Evolutionary conservation across 176 grass and related monocot genomes (phyloP).

Genomic region (Pontederia crassipes): DNA sequence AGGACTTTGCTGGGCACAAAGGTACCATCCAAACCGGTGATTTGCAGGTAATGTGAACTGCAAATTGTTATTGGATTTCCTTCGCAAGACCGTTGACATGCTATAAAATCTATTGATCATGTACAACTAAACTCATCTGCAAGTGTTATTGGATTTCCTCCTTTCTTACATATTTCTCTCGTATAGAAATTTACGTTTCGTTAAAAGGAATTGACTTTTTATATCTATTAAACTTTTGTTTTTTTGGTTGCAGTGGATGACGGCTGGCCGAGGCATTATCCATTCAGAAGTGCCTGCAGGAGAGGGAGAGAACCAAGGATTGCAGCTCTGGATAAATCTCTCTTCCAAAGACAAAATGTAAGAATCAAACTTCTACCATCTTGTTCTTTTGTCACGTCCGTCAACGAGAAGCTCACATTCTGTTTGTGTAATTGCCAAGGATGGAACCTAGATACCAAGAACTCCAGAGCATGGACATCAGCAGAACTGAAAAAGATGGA

Average conservation of each 20-base stretch:
- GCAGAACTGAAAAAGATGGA: slow-evolving; percentile 39
- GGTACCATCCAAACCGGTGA: slow-evolving; percentile 55
- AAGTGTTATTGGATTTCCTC: no score
- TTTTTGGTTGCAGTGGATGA: slow-evolving; percentile 52
- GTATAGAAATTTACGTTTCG: neutral
- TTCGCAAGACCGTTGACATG: no score
- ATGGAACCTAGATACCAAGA: slow-evolving; percentile 72
- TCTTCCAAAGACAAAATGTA: slow-evolving; percentile 83
- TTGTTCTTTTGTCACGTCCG: neutral
- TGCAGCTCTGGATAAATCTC: slow-evolving; percentile 87
- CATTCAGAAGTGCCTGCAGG: slow-evolving; percentile 69
- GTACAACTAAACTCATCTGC: no score
- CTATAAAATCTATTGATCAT: no score
- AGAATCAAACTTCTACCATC: neutral
- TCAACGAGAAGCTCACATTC: neutral
- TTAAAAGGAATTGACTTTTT: no score
- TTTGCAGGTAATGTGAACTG: slow-evolving; percentile 38
- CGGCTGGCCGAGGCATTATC: slow-evolving; percentile 51
- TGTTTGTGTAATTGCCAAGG: slow-evolving; percentile 20
- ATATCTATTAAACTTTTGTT: neutral
- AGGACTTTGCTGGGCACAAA: slow-evolving; percentile 70
- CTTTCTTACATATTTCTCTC: no score
- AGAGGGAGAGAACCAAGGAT: slow-evolving; percentile 48
- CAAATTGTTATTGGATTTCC: no score
- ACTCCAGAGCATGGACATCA: slow-evolving; percentile 64